Base-by-base conservation (phyloP, 2,329 filamentous ascomycete species). In the Alternaria sp. region DNA sequence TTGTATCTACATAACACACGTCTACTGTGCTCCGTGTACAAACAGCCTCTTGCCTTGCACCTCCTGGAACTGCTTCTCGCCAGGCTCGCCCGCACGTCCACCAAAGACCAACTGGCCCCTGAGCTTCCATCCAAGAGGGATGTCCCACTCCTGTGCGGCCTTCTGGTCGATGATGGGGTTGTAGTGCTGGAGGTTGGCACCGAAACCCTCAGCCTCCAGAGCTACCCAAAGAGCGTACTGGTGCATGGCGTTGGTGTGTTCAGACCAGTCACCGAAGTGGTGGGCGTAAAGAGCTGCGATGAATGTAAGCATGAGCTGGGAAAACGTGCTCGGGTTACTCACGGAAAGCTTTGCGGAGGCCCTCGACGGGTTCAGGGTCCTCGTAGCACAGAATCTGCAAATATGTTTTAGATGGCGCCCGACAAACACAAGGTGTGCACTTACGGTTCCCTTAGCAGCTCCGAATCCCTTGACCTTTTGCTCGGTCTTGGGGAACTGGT, bases 131-230 rank as follows among this genome's bases (percentile, higher is more conserved):
- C 86, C 85, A 18, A 81, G 74, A 44, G 92, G 90, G 32, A 97
- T 71, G 59, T 85, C 85, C 91, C 92, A 97, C 70, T 87, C 82
- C 64, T 83, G 83, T 45, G 85, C 81, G 54, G 93, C 90, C 82
- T 89, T 87, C 67, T 85, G 84, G 81, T 97, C 91, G 70, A 96
- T 87, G 60, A 97, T 80, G 20, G 93, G 93, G 86, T 93, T 95
- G 85, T 97, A 97, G 84, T 97, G 93, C 85, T 97, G 93, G 54
- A 97, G 85, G 85, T 94, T 97, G 77, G 90, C 91, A 67, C 93
- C 93, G 58, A 96, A 87, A 30, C 93, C 93, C 78, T 95, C 92
- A 62, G 89, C 85, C 82, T 94, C 91, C 59, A 97, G 87, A 4
- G 90, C 91, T 18, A 89, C 90, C 93, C 93, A 97, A 69, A 93